Base-by-base conservation (phyloP, 495 filamentous ascomycete genomes). In the Aspergillus cavernicola region DNA sequence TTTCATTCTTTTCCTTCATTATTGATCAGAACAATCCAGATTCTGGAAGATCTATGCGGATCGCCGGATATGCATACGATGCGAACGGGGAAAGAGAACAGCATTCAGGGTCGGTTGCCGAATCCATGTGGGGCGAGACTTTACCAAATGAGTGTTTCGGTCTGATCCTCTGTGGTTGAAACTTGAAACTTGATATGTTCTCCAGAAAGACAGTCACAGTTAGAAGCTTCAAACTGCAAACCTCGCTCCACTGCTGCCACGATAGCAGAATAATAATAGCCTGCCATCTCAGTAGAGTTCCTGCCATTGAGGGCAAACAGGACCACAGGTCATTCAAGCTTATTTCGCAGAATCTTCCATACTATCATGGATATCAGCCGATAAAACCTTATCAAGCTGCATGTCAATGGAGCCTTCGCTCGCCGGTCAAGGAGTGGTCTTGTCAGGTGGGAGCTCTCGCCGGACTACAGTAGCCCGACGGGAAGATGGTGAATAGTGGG, bases 381-480 rank as follows among this genome's bases (percentile, higher is more conserved):
- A 43, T 29, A 24, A 31, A 44, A 26, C 37, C 35, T 52, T 19
- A 56, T 45, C 53, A 28, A 42, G 42, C 15, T 56, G 49, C 49
- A 55, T 40, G 23, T 18, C 12, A 16, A 43, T 45, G 42, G 42
- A 31, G 33, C 35, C 12, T 6, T 50, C 15, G 35, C 40, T 48
- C 42, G 45, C 20, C 31, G 33, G 53, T 52, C 28, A 44, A 28
- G 47, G 40, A 32, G 50, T 20, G 44, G 55, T 29, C 38, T 24
- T 57, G 54, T 53, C 59, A 62, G 62, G 53, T 44, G 45, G 45
- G 44, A 40, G 52, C 57, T 60, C 35, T 61, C 71, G n/a, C n/a
- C n/a, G 71, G 71, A 72, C 56, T 49, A 73, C 67, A 60, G 70
- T 67, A 61, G 60, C 52, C 69, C 69, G 69, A 60, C 60, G 60